phyloP scores from a whole-genome alignment of 2,329 filamentous ascomycete species.

The Ceratocystis ficicola region DNA sequence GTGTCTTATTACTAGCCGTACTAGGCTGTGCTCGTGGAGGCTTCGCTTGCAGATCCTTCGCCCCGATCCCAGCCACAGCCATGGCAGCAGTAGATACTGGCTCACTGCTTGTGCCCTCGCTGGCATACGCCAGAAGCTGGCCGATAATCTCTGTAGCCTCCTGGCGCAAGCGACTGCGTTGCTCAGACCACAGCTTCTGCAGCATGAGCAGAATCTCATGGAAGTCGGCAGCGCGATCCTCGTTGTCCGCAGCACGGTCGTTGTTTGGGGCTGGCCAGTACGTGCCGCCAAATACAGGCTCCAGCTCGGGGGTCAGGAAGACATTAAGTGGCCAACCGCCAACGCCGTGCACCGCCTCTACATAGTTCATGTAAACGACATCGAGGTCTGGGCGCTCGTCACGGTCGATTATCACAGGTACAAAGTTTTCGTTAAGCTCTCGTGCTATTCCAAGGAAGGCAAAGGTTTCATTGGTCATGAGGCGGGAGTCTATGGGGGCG shows the following conservation, averaged over 20 bases:
- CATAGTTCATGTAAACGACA: slow-evolving; percentile 95
- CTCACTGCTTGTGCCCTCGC: slow-evolving; percentile 48
- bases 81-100: slow-evolving; percentile 9
- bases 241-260: slow-evolving; percentile 31
- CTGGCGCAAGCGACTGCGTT: slow-evolving; percentile 68
- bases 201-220: slow-evolving; percentile 74
- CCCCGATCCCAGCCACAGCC: not conserved
- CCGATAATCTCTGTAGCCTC: slow-evolving; percentile 72
- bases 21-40: not conserved
- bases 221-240: slow-evolving; percentile 58
- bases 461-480: slow-evolving; percentile 90
- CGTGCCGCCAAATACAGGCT: slow-evolving; percentile 90
- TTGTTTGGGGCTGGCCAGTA: slow-evolving; percentile 77
- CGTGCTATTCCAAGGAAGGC: slow-evolving; percentile 67
- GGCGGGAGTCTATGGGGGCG: slow-evolving; percentile 54
- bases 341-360: slow-evolving; percentile 78
- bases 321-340: slow-evolving; percentile 94
- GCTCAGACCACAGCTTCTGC: slow-evolving; percentile 60
- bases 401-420: slow-evolving; percentile 84
- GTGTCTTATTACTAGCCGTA: not conserved
- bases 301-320: slow-evolving; percentile 86
- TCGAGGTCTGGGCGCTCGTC: slow-evolving; percentile 92
- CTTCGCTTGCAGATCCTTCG: slow-evolving; percentile 11
- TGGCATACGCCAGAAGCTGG: slow-evolving; percentile 75
- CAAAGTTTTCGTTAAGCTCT: slow-evolving; percentile 74